Conservation (phyloP, 768 basidiomycete species). For the Termitomyces sp. region DNA sequence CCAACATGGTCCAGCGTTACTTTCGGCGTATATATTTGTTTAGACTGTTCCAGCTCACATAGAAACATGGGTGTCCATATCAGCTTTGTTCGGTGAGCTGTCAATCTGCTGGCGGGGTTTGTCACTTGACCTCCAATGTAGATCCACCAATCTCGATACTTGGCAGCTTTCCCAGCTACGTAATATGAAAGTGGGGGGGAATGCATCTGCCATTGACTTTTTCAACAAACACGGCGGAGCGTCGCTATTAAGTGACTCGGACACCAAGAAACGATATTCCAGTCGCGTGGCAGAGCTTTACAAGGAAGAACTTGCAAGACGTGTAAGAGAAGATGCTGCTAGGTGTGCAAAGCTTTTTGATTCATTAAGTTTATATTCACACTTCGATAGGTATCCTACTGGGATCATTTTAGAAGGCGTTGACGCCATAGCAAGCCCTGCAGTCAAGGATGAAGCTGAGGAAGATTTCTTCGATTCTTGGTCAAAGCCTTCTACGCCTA, state of each 20-base stretch:
- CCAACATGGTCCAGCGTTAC: conserved; percentile 98
- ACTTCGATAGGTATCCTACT: conserved; percentile 55
- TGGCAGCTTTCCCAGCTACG: conserved; percentile 92
- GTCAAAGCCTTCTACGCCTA: conserved; percentile 77
- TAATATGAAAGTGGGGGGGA: conserved; percentile 95
- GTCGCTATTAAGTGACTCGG: conserved; percentile 60
- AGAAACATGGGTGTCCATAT: conserved; percentile 98
- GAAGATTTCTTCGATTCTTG: conserved; percentile 98
- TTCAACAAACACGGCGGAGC: conserved; percentile 83
- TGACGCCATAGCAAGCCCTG: conserved; percentile 33
- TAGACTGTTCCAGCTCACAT: conserved; percentile 94
- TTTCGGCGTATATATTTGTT: conserved; percentile 94
- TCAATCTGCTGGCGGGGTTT: not conserved
- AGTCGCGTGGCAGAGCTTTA: conserved; percentile 81
- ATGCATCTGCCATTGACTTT: conserved; percentile 80
- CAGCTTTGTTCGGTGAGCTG: conserved; percentile 83
- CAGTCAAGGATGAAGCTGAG: conserved; percentile 46
- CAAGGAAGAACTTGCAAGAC: conserved; percentile 82
- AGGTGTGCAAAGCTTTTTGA: conserved; percentile 37
- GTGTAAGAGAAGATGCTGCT: conserved; percentile 69
- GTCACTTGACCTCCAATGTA: conserved; percentile 32
- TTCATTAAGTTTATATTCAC: not conserved
- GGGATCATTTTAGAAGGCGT: conserved; percentile 83
- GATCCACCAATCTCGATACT: conserved; percentile 93
- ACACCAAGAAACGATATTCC: conserved; percentile 88